Evolutionary conservation across 345 rosid genomes (phyloP), one percentile per base, ranked within the genome.

Genomic region (Euphorbia lathyris): DNA sequence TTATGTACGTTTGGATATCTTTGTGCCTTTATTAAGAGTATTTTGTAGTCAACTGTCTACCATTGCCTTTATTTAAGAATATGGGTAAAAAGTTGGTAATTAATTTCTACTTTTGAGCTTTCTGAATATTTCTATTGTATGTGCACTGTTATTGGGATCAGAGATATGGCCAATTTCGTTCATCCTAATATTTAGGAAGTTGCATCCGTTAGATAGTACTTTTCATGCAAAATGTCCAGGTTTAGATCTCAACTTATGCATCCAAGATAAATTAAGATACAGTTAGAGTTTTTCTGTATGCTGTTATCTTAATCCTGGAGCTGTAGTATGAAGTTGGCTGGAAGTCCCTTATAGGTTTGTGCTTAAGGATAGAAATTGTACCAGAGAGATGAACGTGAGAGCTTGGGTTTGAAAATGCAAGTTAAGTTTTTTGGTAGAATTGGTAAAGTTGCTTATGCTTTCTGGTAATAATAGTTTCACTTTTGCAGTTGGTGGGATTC

Each of bases 221-320:
- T 67, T 5, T n/a, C 22, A 23, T 29, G 30, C 7, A 40, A 59
- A 25, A 22, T 57, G 48, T 53, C 20, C 30, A 20, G 27, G 25
- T 67, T 55, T 56, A 23, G 62, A 23, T 13, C 58, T 30, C 47
- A 66, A 66, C 63, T 30, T 30, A 66, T 30, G 59, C 8, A 66
- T 29, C 20, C 58, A 50, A 52, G 42, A 65, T 8, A 47, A 27
- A 52, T 42, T 38, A 32, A 50, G 20, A 58, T 66, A 29, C 2
- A 9, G 14, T 52, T 4, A 38, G 52, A 65, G 30, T n/a, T 65
- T 51, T 12, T 43, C n/a, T 66, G 5, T 2, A 64, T 23, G 9
- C 36, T 64, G 34, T 29, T 30, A 51, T 52, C 47, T 42, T 42
- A 26, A 25, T 40, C 6, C 40, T 9, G 8, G 5, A 17, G 26